A percentile compares a stretch with the other conserved stretches of the same genome.
These are phyloP conservation scores for Gamsiella multidivaricata DNA, from an alignment of 192 early-diverging fungal genomes.

Conservation along the genomic window DNA sequence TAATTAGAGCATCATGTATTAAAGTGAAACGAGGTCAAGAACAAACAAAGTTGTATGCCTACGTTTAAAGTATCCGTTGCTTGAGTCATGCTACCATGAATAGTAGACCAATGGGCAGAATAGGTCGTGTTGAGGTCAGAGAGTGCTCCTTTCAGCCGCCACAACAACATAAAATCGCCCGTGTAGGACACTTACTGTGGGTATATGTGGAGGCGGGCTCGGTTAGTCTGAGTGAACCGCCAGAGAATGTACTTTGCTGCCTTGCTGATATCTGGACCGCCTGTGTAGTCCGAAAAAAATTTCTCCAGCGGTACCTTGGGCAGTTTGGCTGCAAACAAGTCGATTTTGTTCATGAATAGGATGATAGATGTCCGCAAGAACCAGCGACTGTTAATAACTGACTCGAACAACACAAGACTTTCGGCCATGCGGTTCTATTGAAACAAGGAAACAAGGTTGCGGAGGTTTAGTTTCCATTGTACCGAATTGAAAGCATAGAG, in stretches of 20 bases:
- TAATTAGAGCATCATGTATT: background rate
- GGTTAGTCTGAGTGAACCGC: constrained; percentile 88
- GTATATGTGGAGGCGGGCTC: constrained; percentile 74
- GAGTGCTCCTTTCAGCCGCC: too few relatives aligned
- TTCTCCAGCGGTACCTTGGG: constrained; percentile 77
- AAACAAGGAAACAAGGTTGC: background rate
- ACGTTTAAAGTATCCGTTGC: constrained; percentile 94
- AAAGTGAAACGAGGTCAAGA: background rate
- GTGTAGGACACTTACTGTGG: constrained; percentile 86
- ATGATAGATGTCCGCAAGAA: constrained; percentile 93
- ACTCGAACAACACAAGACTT: constrained; percentile 90
- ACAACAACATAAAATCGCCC: too few relatives aligned
- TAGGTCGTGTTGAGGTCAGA: too few relatives aligned
- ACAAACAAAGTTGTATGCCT: too few relatives aligned
- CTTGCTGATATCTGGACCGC: constrained; percentile 73
- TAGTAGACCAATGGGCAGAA: background rate
- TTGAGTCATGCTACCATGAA: constrained; percentile 76
- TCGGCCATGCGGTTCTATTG: constrained; percentile 91
- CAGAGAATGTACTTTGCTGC: constrained; percentile 90
- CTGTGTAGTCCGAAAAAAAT: constrained; percentile 89
- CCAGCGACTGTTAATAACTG: constrained; percentile 92
- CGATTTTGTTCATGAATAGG: constrained; percentile 94
- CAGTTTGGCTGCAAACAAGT: constrained; percentile 87
- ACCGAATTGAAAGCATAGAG: too few relatives aligned
- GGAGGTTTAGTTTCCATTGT: too few relatives aligned